Evolutionary conservation across 2,329 filamentous ascomycete genomes (phyloP), one percentile per base, ranked within the genome.

Genomic region (Neobulgaria alba): DNA sequence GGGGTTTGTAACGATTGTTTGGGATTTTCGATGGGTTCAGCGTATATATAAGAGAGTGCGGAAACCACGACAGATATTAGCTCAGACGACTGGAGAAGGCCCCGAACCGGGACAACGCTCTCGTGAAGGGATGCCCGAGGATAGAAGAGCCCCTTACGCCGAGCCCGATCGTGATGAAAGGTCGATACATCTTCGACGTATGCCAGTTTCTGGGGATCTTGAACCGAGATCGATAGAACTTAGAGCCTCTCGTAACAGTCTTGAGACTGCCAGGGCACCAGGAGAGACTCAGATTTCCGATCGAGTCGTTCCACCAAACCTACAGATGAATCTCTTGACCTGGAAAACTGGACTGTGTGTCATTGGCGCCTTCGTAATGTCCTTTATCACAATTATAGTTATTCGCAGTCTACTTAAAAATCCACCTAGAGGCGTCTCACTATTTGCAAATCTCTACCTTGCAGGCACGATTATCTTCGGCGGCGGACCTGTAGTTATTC

Each of bases 381-480:
- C 68, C 2, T 84, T 86, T 48, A 62, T 75, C 36, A 52, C 63
- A 2, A 56, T 82, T 16, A 71, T 85, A 56, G 64, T 73, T 12
- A 50, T 71, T 0, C 67, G 69, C 26, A 68, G 57, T 59, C 67
- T 54, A 46, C 60, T 61, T 35, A 62, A 35, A 2, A 36, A 72
- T 9, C 42, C 58, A 0, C 66, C 74, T 0, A 60, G 77, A 0
- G 60, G 70, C 0, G 76, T 77, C 49, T 66, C 71, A 35, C 68
- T 87, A 17, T 85, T 87, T 51, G 68, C 78, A 3, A 86, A 84
- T 57, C 73, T 87, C 62, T 85, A 81, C 52, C 74, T 86, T 0
- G 82, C 82, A 0, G 82, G 82, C 0, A 86, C 81, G 1, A 72
- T 53, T 35, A 54, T 51, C 21, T 61, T 61, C 36, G 77, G 77